Evolutionary conservation across 176 grass and related monocot species (phyloP).

Genomic region (Ensete glaucum): DNA sequence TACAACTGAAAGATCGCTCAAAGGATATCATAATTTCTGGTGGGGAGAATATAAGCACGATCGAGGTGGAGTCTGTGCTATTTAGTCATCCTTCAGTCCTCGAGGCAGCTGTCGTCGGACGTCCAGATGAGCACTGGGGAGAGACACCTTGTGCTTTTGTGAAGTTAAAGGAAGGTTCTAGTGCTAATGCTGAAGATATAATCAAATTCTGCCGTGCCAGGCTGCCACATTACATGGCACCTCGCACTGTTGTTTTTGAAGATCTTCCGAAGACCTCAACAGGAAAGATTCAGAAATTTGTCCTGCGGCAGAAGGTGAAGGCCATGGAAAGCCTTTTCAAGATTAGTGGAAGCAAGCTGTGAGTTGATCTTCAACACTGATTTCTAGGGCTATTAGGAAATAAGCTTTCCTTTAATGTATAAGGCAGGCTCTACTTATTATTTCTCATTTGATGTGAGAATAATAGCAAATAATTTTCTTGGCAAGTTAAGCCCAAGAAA

Average conservation of each 20-base stretch:
- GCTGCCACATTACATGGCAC: constrained; percentile 73
- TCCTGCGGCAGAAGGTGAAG: constrained; percentile 55
- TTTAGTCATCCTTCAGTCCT: constrained; percentile 54
- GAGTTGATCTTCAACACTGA: background rate
- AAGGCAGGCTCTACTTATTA: too few relatives aligned
- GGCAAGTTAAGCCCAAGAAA: too few relatives aligned
- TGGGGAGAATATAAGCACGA: constrained; percentile 86
- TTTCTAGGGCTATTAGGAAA: too few relatives aligned
- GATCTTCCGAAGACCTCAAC: constrained; percentile 89
- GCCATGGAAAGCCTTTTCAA: constrained; percentile 45
- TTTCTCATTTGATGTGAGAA: too few relatives aligned
- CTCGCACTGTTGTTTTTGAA: constrained; percentile 51
- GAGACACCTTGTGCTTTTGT: constrained; percentile 93
- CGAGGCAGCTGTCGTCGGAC: constrained; percentile 61
- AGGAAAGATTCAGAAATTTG: constrained; percentile 74
- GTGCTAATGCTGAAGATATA: constrained; percentile 34
- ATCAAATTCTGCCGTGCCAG: constrained; percentile 44
- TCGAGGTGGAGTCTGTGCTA: constrained; percentile 74
- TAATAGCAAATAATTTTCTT: too few relatives aligned
- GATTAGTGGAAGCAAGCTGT: constrained; percentile 38
- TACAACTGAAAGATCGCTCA: constrained; percentile 61
- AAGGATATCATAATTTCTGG: constrained; percentile 93
- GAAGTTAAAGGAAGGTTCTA: constrained; percentile 20
- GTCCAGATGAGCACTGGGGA: constrained; percentile 75
- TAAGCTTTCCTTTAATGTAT: too few relatives aligned